phyloP scores from a whole-genome alignment of 2,329 filamentous ascomycete genomes.

The Hypoxylon sp. region DNA sequence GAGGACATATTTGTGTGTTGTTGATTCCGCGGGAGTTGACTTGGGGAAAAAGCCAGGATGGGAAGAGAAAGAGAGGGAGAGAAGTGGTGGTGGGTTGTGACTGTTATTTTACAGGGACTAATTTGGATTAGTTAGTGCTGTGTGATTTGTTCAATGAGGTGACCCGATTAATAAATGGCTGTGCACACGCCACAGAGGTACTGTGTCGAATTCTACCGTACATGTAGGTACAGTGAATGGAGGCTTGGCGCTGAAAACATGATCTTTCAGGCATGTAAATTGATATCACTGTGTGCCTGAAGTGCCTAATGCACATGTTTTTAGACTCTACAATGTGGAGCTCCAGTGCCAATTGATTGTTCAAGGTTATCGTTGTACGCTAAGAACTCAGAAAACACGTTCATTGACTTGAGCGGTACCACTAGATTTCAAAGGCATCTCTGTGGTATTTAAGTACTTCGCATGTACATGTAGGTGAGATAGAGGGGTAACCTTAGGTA shows the following conservation, averaged over 20 bases:
- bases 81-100: conserved; percentile 6
- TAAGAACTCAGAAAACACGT: background rate
- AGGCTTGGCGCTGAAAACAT: background rate
- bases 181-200: conserved; percentile 5
- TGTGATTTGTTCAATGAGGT: conserved; percentile 17
- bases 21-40: conserved; percentile 43
- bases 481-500: conserved; percentile 37
- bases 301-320: too few species aligned
- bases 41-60: conserved; percentile 26
- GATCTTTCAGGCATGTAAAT: background rate
- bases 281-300: too few species aligned
- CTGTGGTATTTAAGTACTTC: background rate
- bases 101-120: conserved; percentile 1
- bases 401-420: background rate
- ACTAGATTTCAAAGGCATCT: background rate
- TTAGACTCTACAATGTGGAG: background rate
- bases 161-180: conserved; percentile 17
- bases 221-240: background rate
- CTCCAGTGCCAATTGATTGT: background rate
- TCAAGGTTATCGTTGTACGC: background rate
- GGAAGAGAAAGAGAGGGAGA: conserved; percentile 15
- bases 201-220: background rate
- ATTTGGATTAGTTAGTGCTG: conserved; percentile 9
- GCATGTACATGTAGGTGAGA: background rate
- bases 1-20: conserved; percentile 49